phyloP scores from a whole-genome alignment of 129 eudicot genomes.

The Logfia minima region DNA sequence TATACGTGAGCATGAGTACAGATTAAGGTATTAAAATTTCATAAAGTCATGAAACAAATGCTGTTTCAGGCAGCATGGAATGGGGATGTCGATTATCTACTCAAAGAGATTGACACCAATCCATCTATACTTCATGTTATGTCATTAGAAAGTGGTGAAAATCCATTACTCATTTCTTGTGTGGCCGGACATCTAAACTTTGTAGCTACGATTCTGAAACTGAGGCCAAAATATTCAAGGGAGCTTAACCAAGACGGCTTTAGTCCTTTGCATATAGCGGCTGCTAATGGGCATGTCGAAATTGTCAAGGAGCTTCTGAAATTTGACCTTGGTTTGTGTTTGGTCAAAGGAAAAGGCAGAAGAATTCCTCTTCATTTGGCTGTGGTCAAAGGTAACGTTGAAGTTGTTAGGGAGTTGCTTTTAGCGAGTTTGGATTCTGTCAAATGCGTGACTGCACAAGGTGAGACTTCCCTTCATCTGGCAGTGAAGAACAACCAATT shows the following conservation, averaged over 20 bases:
- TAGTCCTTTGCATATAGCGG: slow-evolving; percentile 57
- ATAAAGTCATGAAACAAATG: slow-evolving; percentile 40
- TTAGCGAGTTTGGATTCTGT: slow-evolving; percentile 26
- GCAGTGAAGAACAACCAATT: slow-evolving; percentile 46
- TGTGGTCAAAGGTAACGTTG: slow-evolving; percentile 41
- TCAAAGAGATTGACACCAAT: slow-evolving; percentile 18
- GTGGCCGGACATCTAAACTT: slow-evolving; percentile 43
- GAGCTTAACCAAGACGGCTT: slow-evolving; percentile 49
- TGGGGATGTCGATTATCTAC: slow-evolving; percentile 41
- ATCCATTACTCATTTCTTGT: slow-evolving; percentile 48
- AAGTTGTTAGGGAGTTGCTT: slow-evolving; percentile 40
- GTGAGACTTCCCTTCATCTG: slow-evolving; percentile 46
- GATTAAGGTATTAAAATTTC: not conserved
- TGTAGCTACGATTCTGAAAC: slow-evolving; percentile 28
- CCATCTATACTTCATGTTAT: slow-evolving; percentile 32
- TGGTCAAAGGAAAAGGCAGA: slow-evolving; percentile 38
- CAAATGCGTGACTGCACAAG: slow-evolving; percentile 32
- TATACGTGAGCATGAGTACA: not conserved
- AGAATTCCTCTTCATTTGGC: slow-evolving; percentile 58
- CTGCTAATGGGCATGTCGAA: slow-evolving; percentile 50
- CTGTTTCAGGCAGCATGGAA: slow-evolving; percentile 42
- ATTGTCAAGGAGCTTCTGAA: slow-evolving; percentile 53
- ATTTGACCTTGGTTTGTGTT: slow-evolving; percentile 40
- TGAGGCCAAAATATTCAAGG: slow-evolving; percentile 20
- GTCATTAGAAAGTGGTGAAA: slow-evolving; percentile 32